Evolutionary conservation across 805 yeast genomes (phyloP).

Genomic region (Metschnikowia lochheadii): DNA sequence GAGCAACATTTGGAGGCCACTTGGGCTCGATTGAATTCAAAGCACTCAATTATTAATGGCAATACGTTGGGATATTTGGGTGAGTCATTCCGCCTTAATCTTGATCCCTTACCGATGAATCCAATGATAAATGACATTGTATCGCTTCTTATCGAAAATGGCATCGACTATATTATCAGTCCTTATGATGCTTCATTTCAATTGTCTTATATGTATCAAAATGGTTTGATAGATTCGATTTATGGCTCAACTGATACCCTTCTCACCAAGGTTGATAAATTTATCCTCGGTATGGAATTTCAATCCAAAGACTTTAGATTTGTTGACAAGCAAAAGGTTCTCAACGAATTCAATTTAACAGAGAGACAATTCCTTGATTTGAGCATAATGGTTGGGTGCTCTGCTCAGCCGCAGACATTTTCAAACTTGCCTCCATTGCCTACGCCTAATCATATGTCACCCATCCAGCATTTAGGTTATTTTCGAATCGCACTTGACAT

Average conservation of each 20-base stretch:
- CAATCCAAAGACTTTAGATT: conserved; percentile 61
- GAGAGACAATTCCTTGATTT: conserved; percentile 71
- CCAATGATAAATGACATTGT: conserved; percentile 55
- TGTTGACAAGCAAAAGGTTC: conserved; percentile 54
- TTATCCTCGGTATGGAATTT: conserved; percentile 69
- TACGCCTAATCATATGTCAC: conserved; percentile 37
- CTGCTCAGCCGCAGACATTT: conserved; percentile 62
- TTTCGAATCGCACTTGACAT: conserved; percentile 40
- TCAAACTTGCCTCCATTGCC: conserved; percentile 47
- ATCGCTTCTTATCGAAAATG: conserved; percentile 49
- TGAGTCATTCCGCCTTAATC: conserved; percentile 51
- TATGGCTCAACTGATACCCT: conserved; percentile 83
- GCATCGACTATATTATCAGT: conserved; percentile 66
- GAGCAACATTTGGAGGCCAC: conserved; percentile 38
- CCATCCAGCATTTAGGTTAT: conserved; percentile 37
- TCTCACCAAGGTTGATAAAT: conserved; percentile 60
- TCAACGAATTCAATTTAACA: conserved; percentile 57
- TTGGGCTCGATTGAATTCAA: conserved; percentile 35
- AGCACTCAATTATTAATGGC: conserved; percentile 18
- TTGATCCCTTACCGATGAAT: conserved; percentile 46
- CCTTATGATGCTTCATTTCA: conserved; percentile 83
- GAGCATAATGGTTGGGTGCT: conserved; percentile 74
- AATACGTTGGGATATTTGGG: conserved; percentile 20
- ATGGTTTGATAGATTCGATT: conserved; percentile 61
- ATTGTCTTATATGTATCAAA: conserved; percentile 62